Evolutionary conservation across 768 basidiomycete genomes (phyloP).

Genomic region (Amanita thiersii): DNA sequence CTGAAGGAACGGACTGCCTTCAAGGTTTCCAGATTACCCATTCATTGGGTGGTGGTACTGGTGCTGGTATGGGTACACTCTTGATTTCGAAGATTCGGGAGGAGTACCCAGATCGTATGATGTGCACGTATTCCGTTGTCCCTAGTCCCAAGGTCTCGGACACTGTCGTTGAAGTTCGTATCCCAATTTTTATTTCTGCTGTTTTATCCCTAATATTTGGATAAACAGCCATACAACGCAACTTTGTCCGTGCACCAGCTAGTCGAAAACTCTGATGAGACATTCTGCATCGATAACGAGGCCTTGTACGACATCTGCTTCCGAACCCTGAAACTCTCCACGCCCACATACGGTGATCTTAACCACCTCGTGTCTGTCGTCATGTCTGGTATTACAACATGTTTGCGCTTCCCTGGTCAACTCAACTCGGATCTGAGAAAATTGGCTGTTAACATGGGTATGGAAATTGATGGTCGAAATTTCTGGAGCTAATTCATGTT

Average conservation of each 20-base stretch:
- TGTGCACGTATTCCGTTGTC: constrained; percentile 99
- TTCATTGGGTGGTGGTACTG: constrained; percentile 98
- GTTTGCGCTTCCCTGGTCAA: constrained; percentile 99
- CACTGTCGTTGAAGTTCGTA: constrained; percentile 86
- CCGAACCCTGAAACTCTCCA: constrained; percentile 92
- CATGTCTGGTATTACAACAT: constrained; percentile 98
- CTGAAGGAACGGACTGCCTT: constrained; percentile 93
- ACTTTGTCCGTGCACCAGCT: constrained; percentile 98
- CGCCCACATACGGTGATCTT: constrained; percentile 94
- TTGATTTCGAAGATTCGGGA: constrained; percentile 98
- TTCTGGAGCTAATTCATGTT: not conserved
- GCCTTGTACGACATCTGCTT: constrained; percentile 99
- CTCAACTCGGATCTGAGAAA: constrained; percentile 98
- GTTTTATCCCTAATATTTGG: not conserved
- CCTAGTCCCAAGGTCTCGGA: constrained; percentile 97
- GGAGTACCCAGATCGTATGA: constrained; percentile 99
- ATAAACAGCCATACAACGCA: constrained; percentile 86
- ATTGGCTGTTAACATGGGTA: constrained; percentile 98
- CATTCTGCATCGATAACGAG: constrained; percentile 99
- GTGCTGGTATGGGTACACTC: constrained; percentile 99
- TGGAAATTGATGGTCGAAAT: constrained; percentile 17
- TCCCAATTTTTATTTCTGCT: not conserved
- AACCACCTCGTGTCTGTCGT: constrained; percentile 97
- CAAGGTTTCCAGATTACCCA: constrained; percentile 99
- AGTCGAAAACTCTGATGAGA: constrained; percentile 99